phyloP scores from a whole-genome alignment of 352 stramenopile genomes.

The Globisporangium alternatum region DNA sequence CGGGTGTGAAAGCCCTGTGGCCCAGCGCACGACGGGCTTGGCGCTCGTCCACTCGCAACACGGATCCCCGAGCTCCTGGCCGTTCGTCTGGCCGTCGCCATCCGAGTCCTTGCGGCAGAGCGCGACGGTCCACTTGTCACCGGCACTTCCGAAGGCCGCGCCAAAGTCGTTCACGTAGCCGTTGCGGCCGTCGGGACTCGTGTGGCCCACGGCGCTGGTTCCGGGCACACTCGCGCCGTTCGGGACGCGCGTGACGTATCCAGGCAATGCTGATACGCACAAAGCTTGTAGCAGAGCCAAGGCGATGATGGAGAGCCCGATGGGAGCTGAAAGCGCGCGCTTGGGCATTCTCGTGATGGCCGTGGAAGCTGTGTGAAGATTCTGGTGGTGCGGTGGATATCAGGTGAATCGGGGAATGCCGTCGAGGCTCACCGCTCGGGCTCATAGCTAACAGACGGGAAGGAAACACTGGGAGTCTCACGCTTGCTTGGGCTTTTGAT shows the following conservation, averaged over 20 bases:
- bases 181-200: constrained; percentile 5
- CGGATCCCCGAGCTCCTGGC: constrained; percentile 55
- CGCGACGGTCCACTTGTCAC: constrained; percentile 31
- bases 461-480: no score
- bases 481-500: no score
- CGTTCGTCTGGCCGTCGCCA: constrained; percentile 50
- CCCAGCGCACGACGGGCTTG: constrained; percentile 15
- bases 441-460: no score
- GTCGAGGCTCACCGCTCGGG: no score
- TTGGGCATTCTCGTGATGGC: no score
- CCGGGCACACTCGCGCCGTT: constrained; percentile 38
- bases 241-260: constrained; percentile 24
- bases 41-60: constrained; percentile 30
- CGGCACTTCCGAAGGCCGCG: constrained; percentile 28
- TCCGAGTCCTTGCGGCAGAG: constrained; percentile 36
- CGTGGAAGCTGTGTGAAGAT: background rate
- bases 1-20: constrained; percentile 27
- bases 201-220: constrained; percentile 31
- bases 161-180: constrained; percentile 32
- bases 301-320: background rate
- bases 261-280: background rate
- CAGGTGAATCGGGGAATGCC: background rate
- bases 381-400: background rate
- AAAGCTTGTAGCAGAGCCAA: background rate
- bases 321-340: background rate